Evolutionary conservation across 2,329 filamentous ascomycete genomes (phyloP), one percentile per base, ranked within the genome.

Genomic region (Exophiala lecanii-corni): DNA sequence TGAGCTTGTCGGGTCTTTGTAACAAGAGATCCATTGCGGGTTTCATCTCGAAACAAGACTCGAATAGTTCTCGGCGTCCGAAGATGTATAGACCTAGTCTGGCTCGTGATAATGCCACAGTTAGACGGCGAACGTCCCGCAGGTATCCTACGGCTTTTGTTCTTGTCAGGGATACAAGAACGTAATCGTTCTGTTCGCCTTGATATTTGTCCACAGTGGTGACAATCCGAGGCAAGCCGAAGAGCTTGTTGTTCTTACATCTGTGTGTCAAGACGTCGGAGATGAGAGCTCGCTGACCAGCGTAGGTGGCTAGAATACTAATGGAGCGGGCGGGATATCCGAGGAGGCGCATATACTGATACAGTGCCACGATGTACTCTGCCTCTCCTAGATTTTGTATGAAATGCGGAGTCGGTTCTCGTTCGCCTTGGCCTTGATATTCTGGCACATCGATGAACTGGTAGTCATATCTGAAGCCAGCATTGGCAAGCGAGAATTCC

Each of bases 201-300:
- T 98, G 92, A 60, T 97, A 98, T 64, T 95, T 96, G 70, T 98
- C 92, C 51, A 98, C 91, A 4, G 94, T 98, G 3, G 87, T 89
- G 19, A 98, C 87, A 40, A 85, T 83, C 64, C 83, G 85, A 13
- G 92, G 92, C 64, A 95, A 70, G 6, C 91, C 89, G 66, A 98
- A 98, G 15, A 97, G 70, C 2, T 81, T 70, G 57, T 89, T 94
- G 56, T 79, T 84, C 26, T 81, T 83, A 64, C 92, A 98, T 45
- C 92, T 78, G 60, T 94, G 86, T 10, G 70, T 71, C 39, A 98
- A 68, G 3, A 98, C 88, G 63, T 98, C 91, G 56, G 78, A 82
- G 48, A 98, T 86, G 56, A 98, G 71, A 21, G 89, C 88, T 46
- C 82, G 76, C 62, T 98, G 92, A 2, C 92, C 92, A 12, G 92